phyloP scores from a whole-genome alignment of 2,329 filamentous ascomycete species.

The Diaporthe sp. region DNA sequence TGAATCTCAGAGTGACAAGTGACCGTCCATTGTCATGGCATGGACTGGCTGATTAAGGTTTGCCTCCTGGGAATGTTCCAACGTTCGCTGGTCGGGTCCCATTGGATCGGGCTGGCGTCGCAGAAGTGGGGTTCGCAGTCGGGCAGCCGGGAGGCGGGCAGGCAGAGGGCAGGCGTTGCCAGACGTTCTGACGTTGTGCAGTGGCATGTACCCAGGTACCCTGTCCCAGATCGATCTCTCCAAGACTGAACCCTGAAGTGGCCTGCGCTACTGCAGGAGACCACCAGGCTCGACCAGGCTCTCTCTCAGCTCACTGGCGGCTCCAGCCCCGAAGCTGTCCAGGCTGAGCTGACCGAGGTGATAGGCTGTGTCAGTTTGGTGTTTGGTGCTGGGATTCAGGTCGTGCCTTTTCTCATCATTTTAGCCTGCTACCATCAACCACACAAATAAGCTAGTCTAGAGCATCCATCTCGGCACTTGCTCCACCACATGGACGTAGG shows the following conservation, averaged over 20 bases:
- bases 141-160: slow-evolving; percentile 14
- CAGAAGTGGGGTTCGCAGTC: slow-evolving; percentile 18
- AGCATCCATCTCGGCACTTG: slow-evolving; percentile 22
- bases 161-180: background rate
- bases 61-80: slow-evolving; percentile 16
- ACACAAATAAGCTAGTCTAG: background rate
- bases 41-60: slow-evolving; percentile 31
- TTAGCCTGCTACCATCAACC: background rate
- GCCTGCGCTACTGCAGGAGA: slow-evolving; percentile 27
- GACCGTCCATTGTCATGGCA: slow-evolving; percentile 2
- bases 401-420: background rate
- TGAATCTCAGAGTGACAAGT: background rate
- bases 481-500: slow-evolving; percentile 16
- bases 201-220: background rate
- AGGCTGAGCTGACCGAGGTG: slow-evolving; percentile 40
- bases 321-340: slow-evolving; percentile 45
- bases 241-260: slow-evolving; percentile 29
- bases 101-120: slow-evolving; percentile 27
- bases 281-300: slow-evolving; percentile 41
- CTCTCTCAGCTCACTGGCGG: slow-evolving; percentile 45
- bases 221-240: slow-evolving; percentile 13
- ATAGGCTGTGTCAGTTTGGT: slow-evolving; percentile 14
- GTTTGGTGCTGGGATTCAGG: background rate
- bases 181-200: background rate
- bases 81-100: slow-evolving; percentile 18